These are phyloP conservation scores for Xylariaceae sp. DNA, from an alignment of 2,329 filamentous ascomycete species.

Conservation along the genomic window DNA sequence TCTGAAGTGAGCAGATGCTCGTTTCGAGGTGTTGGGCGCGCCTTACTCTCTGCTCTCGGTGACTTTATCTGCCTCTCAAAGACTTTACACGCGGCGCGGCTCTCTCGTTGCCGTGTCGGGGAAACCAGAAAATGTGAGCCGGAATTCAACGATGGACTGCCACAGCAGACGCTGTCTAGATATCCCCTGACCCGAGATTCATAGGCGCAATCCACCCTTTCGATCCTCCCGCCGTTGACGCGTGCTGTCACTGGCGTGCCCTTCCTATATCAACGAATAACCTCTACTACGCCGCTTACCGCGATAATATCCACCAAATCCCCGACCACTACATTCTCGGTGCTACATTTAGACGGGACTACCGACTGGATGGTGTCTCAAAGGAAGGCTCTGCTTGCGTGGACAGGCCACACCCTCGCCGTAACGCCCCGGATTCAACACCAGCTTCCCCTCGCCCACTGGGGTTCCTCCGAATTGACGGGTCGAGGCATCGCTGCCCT, in stretches of 20 bases:
- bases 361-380: constrained; percentile 94
- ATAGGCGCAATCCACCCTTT: constrained; percentile 83
- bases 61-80: constrained; percentile 86
- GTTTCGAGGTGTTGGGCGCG: constrained; percentile 87
- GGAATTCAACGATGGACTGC: not conserved
- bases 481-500: constrained; percentile 83
- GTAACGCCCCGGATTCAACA: constrained; percentile 72
- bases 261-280: constrained; percentile 89
- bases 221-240: constrained; percentile 76
- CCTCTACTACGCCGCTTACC: constrained; percentile 81
- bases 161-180: no score
- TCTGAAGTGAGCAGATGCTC: constrained; percentile 63
- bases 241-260: constrained; percentile 80
- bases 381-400: constrained; percentile 83
- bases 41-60: constrained; percentile 94
- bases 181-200: not conserved
- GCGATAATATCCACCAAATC: constrained; percentile 86
- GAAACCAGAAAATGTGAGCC: constrained; percentile 77
- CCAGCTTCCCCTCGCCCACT: constrained; percentile 74
- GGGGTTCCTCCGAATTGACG: constrained; percentile 86
- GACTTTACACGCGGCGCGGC: constrained; percentile 85
- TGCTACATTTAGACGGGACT: constrained; percentile 86
- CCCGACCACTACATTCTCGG: constrained; percentile 77
- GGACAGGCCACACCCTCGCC: constrained; percentile 84
- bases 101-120: constrained; percentile 87